phyloP scores from a whole-genome alignment of 768 basidiomycete genomes.

The Termitomyces sp. region DNA sequence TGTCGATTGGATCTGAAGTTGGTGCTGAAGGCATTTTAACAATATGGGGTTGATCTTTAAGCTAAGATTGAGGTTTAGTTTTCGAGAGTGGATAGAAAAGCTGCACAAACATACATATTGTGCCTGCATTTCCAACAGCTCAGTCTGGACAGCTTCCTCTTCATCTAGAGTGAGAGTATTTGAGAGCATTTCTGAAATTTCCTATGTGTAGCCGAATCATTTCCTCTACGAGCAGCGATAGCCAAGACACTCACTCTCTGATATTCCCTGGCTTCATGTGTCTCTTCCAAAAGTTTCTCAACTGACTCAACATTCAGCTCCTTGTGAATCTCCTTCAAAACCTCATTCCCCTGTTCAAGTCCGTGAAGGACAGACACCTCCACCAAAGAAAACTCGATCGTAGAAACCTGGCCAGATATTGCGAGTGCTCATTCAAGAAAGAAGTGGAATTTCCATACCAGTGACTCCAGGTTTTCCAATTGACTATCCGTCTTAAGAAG shows the following conservation, averaged over 20 bases:
- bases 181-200: slow-evolving; percentile 85
- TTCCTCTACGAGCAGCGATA: background rate
- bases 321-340: slow-evolving; percentile 89
- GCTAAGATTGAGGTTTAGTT: slow-evolving; percentile 20
- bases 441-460: slow-evolving; percentile 48
- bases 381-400: slow-evolving; percentile 94
- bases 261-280: slow-evolving; percentile 88
- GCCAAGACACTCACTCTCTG: slow-evolving; percentile 54
- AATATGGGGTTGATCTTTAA: slow-evolving; percentile 22
- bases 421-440: background rate
- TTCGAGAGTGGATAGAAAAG: background rate
- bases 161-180: slow-evolving; percentile 84
- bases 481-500: slow-evolving; percentile 88
- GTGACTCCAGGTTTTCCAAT: slow-evolving; percentile 81
- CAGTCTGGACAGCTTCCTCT: slow-evolving; percentile 89
- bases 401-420: slow-evolving; percentile 67
- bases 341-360: slow-evolving; percentile 88
- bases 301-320: slow-evolving; percentile 91
- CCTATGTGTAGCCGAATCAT: slow-evolving; percentile 45
- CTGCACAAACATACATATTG: slow-evolving; percentile 45
- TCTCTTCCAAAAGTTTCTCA: slow-evolving; percentile 93
- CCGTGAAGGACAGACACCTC: slow-evolving; percentile 93
- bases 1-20: slow-evolving; percentile 34
- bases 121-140: slow-evolving; percentile 67
- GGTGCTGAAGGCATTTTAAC: slow-evolving; percentile 57